Base-by-base conservation (phyloP, 805 yeast genomes). In the Limtongia smithiae region DNA sequence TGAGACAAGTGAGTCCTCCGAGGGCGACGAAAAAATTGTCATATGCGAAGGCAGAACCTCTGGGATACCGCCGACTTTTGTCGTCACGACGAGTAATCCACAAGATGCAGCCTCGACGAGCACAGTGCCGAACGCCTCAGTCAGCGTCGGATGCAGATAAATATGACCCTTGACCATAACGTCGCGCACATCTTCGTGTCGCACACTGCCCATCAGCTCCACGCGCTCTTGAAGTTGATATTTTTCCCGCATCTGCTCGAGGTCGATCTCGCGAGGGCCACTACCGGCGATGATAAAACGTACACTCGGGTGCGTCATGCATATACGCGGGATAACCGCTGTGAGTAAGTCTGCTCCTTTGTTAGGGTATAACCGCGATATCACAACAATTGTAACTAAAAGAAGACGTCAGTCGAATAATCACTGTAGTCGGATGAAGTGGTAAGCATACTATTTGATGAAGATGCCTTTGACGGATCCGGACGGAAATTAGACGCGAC, bases 61-160 rank as follows among this genome's bases (percentile, higher is more conserved):
- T 0, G 97, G 97, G 34, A 93, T 90, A 4, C 98, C 99, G 11
- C 99, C 99, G 0, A 93, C 98, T 50, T 81, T 80, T 0, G 99
- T 93, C 0, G 97, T 89, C 0, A 93, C 98, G 1, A 93, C 96
- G 17, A 86, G 73, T 32, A 93, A 66, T 0, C 97, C 97, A 71
- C 97, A 93, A 1, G 95, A 84, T 0, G 97, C 98, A 0, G 99
- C 99, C 65, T 93, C 99, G 0, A 93, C 96, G 9, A 93, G 70
- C 0, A 88, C 97, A 0, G 98, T 93, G 2, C 99, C 99, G 68
- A 93, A 93, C 0, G 97, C 98, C 65, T 93, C 99, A 0, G 97
- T 93, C 35, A 93, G 72, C 0, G 96, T 82, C 0, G 98, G 90
- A 67, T 93, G 97, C 25, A 93, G 68, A 64, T 90, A 93, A 9